These are phyloP conservation scores for Hymenoscyphus albidus DNA, from an alignment of 2,329 filamentous ascomycete genomes.

Conservation along the genomic window DNA sequence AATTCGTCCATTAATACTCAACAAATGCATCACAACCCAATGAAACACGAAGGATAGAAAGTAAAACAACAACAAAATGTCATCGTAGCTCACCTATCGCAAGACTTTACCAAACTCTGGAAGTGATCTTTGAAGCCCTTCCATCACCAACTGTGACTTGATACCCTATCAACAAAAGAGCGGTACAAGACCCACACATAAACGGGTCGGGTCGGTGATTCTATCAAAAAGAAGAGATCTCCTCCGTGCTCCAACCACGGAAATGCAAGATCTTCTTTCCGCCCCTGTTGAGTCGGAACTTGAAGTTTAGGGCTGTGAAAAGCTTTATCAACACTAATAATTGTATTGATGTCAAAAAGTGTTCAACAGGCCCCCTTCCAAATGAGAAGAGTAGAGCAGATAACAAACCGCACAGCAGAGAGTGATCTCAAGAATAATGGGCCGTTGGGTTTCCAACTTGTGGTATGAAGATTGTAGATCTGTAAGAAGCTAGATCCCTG, in stretches of 20 bases:
- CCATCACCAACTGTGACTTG: neutral
- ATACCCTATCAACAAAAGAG: neutral
- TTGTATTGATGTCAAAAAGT: neutral
- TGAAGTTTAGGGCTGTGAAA: neutral
- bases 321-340: neutral
- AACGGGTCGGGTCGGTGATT: neutral
- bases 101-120: neutral
- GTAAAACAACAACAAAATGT: neutral
- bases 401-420: neutral
- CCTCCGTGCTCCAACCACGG: neutral
- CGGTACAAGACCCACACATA: neutral
- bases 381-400: neutral
- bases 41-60: neutral
- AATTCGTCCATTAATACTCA: neutral
- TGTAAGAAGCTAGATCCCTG: neutral
- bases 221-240: neutral
- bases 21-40: neutral
- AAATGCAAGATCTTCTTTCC: neutral
- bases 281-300: neutral
- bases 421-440: neutral
- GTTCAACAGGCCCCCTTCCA: neutral
- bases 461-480: neutral
- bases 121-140: neutral
- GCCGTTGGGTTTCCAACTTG: neutral
- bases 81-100: neutral